Conservation (phyloP, 345 rosid species). For the Reutealis trisperma region DNA sequence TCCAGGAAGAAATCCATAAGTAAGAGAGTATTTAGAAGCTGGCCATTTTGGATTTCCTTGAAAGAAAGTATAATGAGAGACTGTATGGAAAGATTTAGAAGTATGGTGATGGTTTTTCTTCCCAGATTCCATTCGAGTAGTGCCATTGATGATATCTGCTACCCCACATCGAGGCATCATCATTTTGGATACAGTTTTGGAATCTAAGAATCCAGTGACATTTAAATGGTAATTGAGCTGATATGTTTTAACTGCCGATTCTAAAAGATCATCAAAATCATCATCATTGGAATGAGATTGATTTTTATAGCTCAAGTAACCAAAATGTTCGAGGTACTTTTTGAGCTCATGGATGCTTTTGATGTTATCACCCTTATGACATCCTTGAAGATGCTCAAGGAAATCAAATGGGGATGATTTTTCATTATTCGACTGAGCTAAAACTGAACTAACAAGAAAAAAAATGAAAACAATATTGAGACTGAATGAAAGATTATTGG, state of each 20-base stretch:
- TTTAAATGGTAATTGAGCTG: slow-evolving; percentile 25
- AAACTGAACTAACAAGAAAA: background rate
- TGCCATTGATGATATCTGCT: slow-evolving; percentile 29
- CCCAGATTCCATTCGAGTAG: slow-evolving; percentile 12
- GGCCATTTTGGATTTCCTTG: background rate
- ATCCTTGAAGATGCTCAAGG: background rate
- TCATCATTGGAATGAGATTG: slow-evolving; percentile 6
- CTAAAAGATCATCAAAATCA: slow-evolving; percentile 28
- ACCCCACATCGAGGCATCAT: slow-evolving; percentile 32
- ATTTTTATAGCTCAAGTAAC: slow-evolving; percentile 22
- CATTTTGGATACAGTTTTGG: slow-evolving; percentile 17
- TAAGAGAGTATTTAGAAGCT: background rate
- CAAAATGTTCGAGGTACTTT: slow-evolving; percentile 23
- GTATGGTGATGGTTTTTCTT: background rate
- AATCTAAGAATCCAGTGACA: slow-evolving; percentile 19
- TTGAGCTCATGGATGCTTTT: slow-evolving; percentile 27
- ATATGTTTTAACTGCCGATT: slow-evolving; percentile 33
- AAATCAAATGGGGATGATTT: slow-evolving; percentile 6
- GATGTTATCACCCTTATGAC: background rate
- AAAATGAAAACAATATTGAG: background rate
- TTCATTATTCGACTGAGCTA: background rate
- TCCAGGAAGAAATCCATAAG: background rate
- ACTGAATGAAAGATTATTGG: background rate
- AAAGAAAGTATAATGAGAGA: background rate
- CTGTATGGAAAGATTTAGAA: background rate